These are phyloP conservation scores for Marchantia polymorpha DNA, from an alignment of 225 moss, liverwort and hornwort species.

Conservation along the genomic window DNA sequence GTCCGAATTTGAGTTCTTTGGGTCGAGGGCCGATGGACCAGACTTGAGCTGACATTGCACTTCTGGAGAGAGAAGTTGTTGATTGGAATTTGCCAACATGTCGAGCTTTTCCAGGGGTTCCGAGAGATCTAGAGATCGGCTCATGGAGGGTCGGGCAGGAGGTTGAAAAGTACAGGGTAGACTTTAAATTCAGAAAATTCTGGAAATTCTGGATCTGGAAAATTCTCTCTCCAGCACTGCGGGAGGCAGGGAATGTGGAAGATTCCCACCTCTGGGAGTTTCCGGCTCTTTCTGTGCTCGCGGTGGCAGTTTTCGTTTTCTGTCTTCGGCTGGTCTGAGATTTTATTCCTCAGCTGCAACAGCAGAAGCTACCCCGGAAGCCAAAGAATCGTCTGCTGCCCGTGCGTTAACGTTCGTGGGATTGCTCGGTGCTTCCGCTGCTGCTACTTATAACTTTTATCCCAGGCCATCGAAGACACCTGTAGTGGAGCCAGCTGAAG, in stretches of 20 bases:
- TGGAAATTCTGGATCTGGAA: neutral
- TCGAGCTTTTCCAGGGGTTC: slow-evolving; percentile 8
- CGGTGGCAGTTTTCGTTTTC: neutral
- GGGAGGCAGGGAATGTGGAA: neutral
- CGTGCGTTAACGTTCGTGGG: too few relatives aligned
- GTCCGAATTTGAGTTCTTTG: too few relatives aligned
- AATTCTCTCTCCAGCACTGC: neutral
- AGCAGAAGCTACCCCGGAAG: too few relatives aligned
- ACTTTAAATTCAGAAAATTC: neutral
- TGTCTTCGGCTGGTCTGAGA: too few relatives aligned
- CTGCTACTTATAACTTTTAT: too few relatives aligned
- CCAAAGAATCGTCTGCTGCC: too few relatives aligned
- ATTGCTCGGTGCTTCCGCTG: too few relatives aligned
- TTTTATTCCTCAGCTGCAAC: too few relatives aligned
- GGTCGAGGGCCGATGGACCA: slow-evolving; percentile 4
- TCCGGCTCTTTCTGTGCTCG: neutral
- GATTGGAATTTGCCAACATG: slow-evolving; percentile 7
- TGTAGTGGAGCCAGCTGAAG: slow-evolving; percentile 21
- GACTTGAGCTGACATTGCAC: neutral
- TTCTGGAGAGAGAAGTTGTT: too few relatives aligned
- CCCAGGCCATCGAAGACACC: too few relatives aligned
- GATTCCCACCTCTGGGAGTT: neutral
- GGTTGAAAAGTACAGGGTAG: neutral
- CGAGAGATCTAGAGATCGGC: slow-evolving; percentile 10
- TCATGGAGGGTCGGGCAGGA: neutral